Evolutionary conservation across 106 monocot genomes (phyloP).

Genomic region (Triglochin maritima): DNA sequence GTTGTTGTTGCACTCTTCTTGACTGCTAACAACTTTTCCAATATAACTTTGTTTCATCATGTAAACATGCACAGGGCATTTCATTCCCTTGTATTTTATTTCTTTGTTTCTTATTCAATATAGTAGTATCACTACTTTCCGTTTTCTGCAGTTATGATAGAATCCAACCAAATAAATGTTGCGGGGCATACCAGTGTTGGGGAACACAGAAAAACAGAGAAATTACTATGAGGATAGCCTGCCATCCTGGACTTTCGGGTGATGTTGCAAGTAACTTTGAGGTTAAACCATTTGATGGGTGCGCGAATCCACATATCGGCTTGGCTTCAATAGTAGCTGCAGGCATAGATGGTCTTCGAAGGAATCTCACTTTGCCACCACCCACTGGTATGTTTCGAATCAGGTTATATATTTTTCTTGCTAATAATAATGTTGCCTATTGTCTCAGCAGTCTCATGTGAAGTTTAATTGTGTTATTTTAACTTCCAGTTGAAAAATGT

Average conservation of each 20-base stretch:
- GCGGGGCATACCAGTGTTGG: conserved; percentile 95
- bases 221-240: conserved; percentile 73
- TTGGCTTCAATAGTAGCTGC: conserved; percentile 74
- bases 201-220: conserved; percentile 87
- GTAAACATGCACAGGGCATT: too few species aligned
- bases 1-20: too few species aligned
- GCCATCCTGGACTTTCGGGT: conserved; percentile 63
- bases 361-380: conserved; percentile 51
- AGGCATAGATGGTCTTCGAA: conserved; percentile 91
- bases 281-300: conserved; percentile 89
- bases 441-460: not conserved
- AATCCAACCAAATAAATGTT: conserved; percentile 90
- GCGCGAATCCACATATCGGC: conserved; percentile 83
- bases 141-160: conserved; percentile 62
- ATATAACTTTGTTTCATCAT: too few species aligned
- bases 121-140: not conserved
- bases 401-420: not conserved
- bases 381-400: conserved; percentile 51
- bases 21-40: too few species aligned
- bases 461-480: too few species aligned
- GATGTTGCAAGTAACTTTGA: conserved; percentile 90
- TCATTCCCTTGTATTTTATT: too few species aligned
- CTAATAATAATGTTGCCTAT: not conserved
- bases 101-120: too few species aligned
- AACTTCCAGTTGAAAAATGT: too few species aligned